Conservation (phyloP, 805 yeast genomes). For the Nakazawaea ernobii region DNA sequence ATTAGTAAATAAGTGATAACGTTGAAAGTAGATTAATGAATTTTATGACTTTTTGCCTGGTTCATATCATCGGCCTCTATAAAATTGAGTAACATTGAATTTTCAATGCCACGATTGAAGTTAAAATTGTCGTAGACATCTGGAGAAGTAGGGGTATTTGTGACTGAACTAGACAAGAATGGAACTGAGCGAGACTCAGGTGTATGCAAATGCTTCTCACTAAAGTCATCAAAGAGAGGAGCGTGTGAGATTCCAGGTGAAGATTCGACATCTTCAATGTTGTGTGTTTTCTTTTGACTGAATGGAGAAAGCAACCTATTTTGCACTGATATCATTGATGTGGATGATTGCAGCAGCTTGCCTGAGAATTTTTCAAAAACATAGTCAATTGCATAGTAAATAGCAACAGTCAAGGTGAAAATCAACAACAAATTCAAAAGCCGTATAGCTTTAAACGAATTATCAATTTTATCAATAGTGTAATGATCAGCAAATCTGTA, state of each 20-base stretch:
- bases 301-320: background rate
- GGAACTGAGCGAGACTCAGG: background rate
- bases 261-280: background rate
- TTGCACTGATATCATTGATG: background rate
- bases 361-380: background rate
- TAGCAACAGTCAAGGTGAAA: background rate
- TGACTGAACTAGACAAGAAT: slow-evolving; percentile 1
- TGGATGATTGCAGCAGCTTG: background rate
- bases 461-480: background rate
- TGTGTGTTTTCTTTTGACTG: background rate
- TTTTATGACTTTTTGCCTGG: background rate
- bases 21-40: background rate
- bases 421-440: background rate
- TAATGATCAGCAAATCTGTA: slow-evolving; percentile 16
- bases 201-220: background rate
- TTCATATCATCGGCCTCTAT: slow-evolving; percentile 1
- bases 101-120: background rate
- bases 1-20: background rate
- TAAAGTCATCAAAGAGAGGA: background rate
- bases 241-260: background rate
- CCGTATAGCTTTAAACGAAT: background rate
- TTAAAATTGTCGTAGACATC: background rate
- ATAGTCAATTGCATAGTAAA: background rate
- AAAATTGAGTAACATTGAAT: background rate
- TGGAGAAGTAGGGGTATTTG: slow-evolving; percentile 8